These are phyloP conservation scores for Phytophthora hybrid DNA, from an alignment of 352 stramenopile genomes.

Conservation along the genomic window DNA sequence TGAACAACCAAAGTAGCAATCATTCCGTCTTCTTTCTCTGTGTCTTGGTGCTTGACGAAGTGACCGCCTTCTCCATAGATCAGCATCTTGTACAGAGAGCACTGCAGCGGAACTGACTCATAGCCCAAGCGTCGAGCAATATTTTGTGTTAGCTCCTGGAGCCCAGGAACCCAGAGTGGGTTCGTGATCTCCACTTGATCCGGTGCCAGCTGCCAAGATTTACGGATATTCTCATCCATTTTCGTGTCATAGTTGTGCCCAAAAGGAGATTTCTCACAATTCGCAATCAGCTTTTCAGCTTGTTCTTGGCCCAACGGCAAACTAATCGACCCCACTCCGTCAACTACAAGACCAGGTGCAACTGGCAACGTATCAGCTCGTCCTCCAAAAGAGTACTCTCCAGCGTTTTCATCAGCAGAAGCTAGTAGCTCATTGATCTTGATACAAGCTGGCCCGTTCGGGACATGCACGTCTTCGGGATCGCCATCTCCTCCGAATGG, in stretches of 20 bases:
- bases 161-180: not conserved
- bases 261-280: constrained; percentile 27
- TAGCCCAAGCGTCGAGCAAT: constrained; percentile 15
- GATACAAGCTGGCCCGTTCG: constrained; percentile 2
- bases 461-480: constrained; percentile 5
- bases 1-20: constrained; percentile 62
- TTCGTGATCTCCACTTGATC: constrained; percentile 22
- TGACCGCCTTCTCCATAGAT: constrained; percentile 52
- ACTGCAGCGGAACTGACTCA: constrained; percentile 16
- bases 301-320: not conserved
- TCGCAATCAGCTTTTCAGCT: constrained; percentile 22
- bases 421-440: constrained; percentile 20
- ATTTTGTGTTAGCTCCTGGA: constrained; percentile 2
- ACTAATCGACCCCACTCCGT: constrained; percentile 13
- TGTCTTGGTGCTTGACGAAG: constrained; percentile 57
- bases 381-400: constrained; percentile 29
- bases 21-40: constrained; percentile 63
- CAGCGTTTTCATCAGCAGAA: constrained; percentile 10
- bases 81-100: constrained; percentile 57
- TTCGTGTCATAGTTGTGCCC: constrained; percentile 18
- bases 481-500: constrained; percentile 15
- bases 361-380: constrained; percentile 12
- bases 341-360: not conserved
- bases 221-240: constrained; percentile 19
- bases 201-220: constrained; percentile 21